Base-by-base conservation (phyloP, 352 stramenopile species). In the Globisporangium orthogonon region DNA sequence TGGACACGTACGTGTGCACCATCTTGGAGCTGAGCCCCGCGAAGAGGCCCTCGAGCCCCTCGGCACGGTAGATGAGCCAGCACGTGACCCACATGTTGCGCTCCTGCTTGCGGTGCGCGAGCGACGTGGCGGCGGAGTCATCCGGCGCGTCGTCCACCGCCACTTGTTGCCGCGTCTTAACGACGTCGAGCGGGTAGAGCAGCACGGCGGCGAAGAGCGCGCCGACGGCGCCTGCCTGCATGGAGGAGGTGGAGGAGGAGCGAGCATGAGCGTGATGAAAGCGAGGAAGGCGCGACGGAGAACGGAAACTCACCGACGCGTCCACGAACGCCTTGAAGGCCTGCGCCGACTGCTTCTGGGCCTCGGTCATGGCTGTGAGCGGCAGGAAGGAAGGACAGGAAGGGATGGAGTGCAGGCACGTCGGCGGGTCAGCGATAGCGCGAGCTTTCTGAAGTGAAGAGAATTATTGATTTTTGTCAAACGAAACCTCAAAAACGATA, bases 301-400 rank as follows among this genome's bases (percentile, higher is more conserved):
- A 56, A 3, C 15, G 17, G 17, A 17, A 17, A 72, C 76, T 37
- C 71, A 91, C 82, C 45, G 81, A 88, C 2, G 81, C 81, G 52
- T 91, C 81, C 14, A 87, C 81, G 58, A 91, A 87, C 52, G 81
- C 78, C 56, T 85, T 91, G 66, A 86, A 88, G 56, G 73, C 71
- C 54, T 77, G 71, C 29, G 72, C 66, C 6, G 65, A 63, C 10
- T 69, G 54, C 55, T 73, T 68, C 4, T 56, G 33, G 2, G 53
- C 52, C 61, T 66, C 62, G 7, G 39, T 33, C 69, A 78, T 78
- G 18, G 5, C 5, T 49, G 43, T 7, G 41, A 23, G 7, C 41
- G 41, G 28, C 15, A 28, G 41, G 17, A 18, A 47, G 33, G 41
- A 18, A 47, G 41, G 18, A 29, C 14, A 17, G 14, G 15, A 47